Percentiles rank a stretch among this genome's conserved stretches.
phyloP scores from a whole-genome alignment of 2,329 filamentous ascomycete species.

The Penicillium italicum region DNA sequence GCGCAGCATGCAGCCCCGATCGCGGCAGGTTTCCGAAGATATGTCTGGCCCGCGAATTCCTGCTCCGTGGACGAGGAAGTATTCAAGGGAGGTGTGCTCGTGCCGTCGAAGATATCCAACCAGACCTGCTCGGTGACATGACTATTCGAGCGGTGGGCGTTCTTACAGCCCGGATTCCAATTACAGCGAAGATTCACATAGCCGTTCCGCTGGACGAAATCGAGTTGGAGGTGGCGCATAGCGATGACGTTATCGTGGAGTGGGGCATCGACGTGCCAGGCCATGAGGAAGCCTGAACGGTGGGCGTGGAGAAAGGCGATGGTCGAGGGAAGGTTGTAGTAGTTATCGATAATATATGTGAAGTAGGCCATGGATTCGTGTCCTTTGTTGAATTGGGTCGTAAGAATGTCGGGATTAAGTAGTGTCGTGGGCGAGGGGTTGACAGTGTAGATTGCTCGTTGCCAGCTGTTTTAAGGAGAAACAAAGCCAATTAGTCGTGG shows the following conservation, averaged over 20 bases:
- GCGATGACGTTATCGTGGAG: conserved; percentile 54
- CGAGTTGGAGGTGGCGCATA: conserved; percentile 49
- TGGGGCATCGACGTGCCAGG: conserved; percentile 59
- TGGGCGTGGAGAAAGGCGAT: conserved; percentile 57
- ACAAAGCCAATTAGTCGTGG: neutral
- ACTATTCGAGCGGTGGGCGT: conserved; percentile 31
- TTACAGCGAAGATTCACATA: conserved; percentile 62
- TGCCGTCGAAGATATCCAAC: conserved; percentile 39
- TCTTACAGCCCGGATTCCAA: conserved; percentile 54
- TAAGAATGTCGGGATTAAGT: conserved; percentile 24
- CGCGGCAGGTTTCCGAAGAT: conserved; percentile 45
- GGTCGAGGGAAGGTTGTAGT: conserved; percentile 50
- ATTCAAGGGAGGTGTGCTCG: conserved; percentile 35
- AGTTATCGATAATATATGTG: conserved; percentile 47
- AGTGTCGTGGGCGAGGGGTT: conserved; percentile 32
- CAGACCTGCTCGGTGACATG: conserved; percentile 40
- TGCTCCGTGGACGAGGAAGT: conserved; percentile 15
- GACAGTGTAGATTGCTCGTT: conserved; percentile 46
- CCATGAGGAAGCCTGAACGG: conserved; percentile 43
- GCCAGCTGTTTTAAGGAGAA: conserved; percentile 36
- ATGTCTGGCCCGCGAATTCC: conserved; percentile 19
- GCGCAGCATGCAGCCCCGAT: conserved; percentile 62
- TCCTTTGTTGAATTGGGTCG: conserved; percentile 43
- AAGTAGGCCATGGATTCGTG: conserved; percentile 48
- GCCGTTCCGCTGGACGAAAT: conserved; percentile 52